Evolutionary conservation across 306 rosid species (phyloP), one percentile per base, ranked within the genome.

Genomic region (Dalbergia oliveri): DNA sequence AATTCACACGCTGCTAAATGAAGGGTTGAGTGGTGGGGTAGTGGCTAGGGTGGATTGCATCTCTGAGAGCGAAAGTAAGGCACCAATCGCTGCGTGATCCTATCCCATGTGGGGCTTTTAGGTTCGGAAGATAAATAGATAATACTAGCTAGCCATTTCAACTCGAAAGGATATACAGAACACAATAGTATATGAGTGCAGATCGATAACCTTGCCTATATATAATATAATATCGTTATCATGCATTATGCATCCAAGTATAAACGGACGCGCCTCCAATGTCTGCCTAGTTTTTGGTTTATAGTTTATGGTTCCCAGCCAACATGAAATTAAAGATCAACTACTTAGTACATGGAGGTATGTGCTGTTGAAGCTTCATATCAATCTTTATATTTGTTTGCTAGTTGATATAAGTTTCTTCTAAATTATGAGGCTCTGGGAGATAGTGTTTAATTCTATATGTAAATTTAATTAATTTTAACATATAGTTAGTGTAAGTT

Each of bases 51-150:
- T 11, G 5, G 33, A 60, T 18, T 57, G 60, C 14, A 61, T 37
- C 58, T 7, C 11, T 15, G n/a, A 19, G 26, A 35, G 31, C 23
- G 1, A 39, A 69, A 72, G 45, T 50, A 35, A 56, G 51, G 68
- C 79, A 81, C 64, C 56, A 81, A 73, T 81, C 75, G 23, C 79
- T 81, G 75, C 84, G 84, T 73, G 79, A 80, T 62, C 9, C 49
- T 58, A 14, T 77, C 9, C 49, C 44, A 14, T 77, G 23, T 54
- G 75, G 8, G 15, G 41, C 41, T 39, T 16, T 8, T 4, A 0
- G 41, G 5, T 6, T 35, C 21, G 4, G 44, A 50, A 69, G 44
- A 26, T 70, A 53, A 69, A 47, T 47, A 1, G 3, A 8, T 8
- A 8, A 44, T 44, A 10, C 1, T 5, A 26, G 31, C 1, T 26